phyloP scores from a whole-genome alignment of 768 basidiomycete genomes.

The Russula abietina region DNA sequence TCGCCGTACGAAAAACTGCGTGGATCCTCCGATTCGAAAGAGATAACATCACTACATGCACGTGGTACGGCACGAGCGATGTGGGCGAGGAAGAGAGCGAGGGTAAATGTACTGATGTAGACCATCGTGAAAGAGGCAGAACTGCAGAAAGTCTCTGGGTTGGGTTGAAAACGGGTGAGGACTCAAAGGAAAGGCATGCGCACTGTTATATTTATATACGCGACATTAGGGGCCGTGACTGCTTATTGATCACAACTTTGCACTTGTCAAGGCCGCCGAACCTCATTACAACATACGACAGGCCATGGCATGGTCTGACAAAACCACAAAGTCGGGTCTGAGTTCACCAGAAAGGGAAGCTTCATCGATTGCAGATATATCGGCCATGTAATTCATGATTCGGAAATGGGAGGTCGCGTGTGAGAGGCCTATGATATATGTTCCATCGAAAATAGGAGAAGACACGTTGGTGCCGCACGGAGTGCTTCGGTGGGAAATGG shows the following conservation, averaged over 20 bases:
- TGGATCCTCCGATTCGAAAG: background rate
- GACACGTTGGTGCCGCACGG: too few species aligned
- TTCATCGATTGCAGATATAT: too few species aligned
- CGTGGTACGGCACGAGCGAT: constrained; percentile 2
- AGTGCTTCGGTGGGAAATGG: too few species aligned
- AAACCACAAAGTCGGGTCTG: too few species aligned
- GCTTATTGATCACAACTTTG: background rate
- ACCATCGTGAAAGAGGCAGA: background rate
- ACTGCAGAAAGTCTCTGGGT: background rate
- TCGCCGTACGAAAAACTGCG: background rate
- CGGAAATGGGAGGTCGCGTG: too few species aligned
- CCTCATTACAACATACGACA: too few species aligned
- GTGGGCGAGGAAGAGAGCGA: constrained; percentile 1
- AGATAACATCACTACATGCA: background rate
- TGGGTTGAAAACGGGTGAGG: background rate
- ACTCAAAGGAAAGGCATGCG: background rate
- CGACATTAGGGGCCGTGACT: background rate
- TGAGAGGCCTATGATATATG: too few species aligned
- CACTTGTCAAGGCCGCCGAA: background rate
- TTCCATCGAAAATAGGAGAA: too few species aligned
- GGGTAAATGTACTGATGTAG: background rate
- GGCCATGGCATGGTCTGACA: too few species aligned
- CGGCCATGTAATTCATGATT: too few species aligned
- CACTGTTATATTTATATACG: constrained; percentile 11
- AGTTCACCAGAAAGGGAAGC: too few species aligned